These are phyloP conservation scores for Cyberlindnera amylophila DNA, from an alignment of 805 yeast species.

Conservation along the genomic window DNA sequence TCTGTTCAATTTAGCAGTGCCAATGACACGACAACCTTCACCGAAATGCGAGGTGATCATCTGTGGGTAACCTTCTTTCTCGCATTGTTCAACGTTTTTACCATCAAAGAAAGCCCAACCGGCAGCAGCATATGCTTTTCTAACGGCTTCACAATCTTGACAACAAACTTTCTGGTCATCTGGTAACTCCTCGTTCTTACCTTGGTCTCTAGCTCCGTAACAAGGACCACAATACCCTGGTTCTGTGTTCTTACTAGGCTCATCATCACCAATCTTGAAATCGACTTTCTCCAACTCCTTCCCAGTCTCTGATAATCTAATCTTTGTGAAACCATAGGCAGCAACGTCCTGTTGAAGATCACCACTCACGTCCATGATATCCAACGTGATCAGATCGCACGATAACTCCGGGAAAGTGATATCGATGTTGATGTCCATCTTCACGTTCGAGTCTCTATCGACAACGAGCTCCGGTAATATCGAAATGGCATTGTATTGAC, in stretches of 20 bases:
- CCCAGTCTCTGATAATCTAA: constrained; percentile 57
- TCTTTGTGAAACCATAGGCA: constrained; percentile 66
- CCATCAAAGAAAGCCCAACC: constrained; percentile 95
- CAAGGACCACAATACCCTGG: constrained; percentile 80
- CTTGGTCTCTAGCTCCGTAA: constrained; percentile 75
- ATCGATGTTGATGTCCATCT: constrained; percentile 76
- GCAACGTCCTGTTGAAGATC: constrained; percentile 74
- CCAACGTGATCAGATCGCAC: constrained; percentile 77
- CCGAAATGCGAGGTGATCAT: constrained; percentile 51
- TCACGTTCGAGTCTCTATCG: constrained; percentile 73
- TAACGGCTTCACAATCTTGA: constrained; percentile 79
- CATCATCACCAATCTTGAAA: constrained; percentile 40
- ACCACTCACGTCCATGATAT: constrained; percentile 86
- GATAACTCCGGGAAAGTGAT: constrained; percentile 82
- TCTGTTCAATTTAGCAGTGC: constrained; percentile 74
- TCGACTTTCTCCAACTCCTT: constrained; percentile 38
- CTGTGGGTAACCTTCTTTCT: constrained; percentile 78
- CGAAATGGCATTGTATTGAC: constrained; percentile 62
- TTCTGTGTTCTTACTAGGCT: constrained; percentile 26
- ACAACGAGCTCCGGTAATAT: constrained; percentile 83
- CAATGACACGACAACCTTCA: constrained; percentile 89
- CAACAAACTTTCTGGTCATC: constrained; percentile 59
- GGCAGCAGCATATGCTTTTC: constrained; percentile 66
- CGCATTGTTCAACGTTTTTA: constrained; percentile 83
- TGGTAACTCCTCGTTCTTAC: constrained; percentile 37